Conservation (phyloP, 2,329 filamentous ascomycete genomes). For the Simplicillium aogashimaense region DNA sequence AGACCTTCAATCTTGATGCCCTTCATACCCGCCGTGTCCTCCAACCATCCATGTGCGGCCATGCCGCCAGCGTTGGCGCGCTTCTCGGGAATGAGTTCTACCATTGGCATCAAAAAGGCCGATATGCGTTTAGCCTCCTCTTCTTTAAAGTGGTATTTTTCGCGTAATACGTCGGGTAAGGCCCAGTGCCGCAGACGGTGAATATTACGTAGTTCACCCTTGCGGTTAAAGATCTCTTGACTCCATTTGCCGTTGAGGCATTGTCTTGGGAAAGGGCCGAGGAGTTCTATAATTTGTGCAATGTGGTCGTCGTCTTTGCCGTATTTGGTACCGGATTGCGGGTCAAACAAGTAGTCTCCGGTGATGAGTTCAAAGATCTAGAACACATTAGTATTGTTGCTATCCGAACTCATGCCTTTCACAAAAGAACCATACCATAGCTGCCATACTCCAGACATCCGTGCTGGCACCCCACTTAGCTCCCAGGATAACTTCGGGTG, state of each 20-base stretch:
- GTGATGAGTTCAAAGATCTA: constrained; percentile 97
- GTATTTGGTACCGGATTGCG: constrained; percentile 96
- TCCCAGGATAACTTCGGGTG: constrained; percentile 91
- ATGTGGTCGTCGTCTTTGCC: constrained; percentile 99
- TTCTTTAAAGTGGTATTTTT: constrained; percentile 92
- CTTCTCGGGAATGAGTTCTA: constrained; percentile 79
- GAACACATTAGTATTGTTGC: not conserved
- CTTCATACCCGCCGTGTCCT: constrained; percentile 84
- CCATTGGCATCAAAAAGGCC: constrained; percentile 81
- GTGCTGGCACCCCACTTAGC: constrained; percentile 99
- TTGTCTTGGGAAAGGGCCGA: constrained; percentile 87
- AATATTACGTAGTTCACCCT: constrained; percentile 95
- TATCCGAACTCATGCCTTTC: not conserved
- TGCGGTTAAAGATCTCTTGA: constrained; percentile 97
- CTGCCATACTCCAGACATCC: constrained; percentile 98
- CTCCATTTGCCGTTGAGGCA: constrained; percentile 94
- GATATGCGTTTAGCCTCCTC: constrained; percentile 69
- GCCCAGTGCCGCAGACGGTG: constrained; percentile 95
- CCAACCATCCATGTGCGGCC: constrained; percentile 74
- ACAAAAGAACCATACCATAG: constrained; percentile 61
- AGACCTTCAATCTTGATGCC: constrained; percentile 62
- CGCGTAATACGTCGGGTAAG: constrained; percentile 79
- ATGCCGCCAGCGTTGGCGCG: constrained; percentile 94
- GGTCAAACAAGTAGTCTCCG: constrained; percentile 96
- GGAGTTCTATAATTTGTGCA: constrained; percentile 93